Evolutionary conservation across 2,329 filamentous ascomycete species (phyloP), one percentile per base, ranked within the genome.

Genomic region (Penicillium sp.): DNA sequence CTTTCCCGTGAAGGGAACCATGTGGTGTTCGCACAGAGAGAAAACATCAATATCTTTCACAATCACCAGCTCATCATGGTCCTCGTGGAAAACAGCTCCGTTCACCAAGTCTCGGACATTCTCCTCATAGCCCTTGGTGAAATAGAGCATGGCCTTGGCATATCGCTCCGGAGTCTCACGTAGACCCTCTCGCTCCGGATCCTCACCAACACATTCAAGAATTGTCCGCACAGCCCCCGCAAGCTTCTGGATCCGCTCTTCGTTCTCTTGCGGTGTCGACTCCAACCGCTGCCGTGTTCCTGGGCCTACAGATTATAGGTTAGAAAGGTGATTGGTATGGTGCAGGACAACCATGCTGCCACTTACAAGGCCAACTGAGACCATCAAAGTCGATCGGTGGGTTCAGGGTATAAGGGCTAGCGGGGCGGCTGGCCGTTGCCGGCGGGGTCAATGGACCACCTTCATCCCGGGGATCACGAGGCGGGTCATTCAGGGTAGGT

Each of bases 11-110:
- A 98, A 98, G 1, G 93, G 93, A 6, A 98, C 91, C 63, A 98
- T 78, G 63, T 98, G 93, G 65, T 98, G 93, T 72, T 98, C 93
- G 73, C 93, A 98, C 29, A 97, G 74, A 50, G 86, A 91, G 67
- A 89, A 94, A 9, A 97, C 80, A 63, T 96, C 90, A 58, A 98
- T 97, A 60, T 97, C 90, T 71, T 94, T 95, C 43, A 98, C 88
- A 58, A 97, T 95, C 19, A 98, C 90, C 71, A 98, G 79, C 69
- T 98, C 93, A 59, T 95, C 93, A 62, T 97, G 91, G 48, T 91
- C 88, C 65, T 97, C 93, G 58, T 95, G 85, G 69, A 98, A 98
- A 38, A 97, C 86, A 13, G 93, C 93, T 40, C 84, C 80, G 64
- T 97, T 97, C 47, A 97, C 87, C 51, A 97, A 86, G 62, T 94